Evolutionary conservation across 768 basidiomycete species (phyloP).

Genomic region (Tulasnella sp.): DNA sequence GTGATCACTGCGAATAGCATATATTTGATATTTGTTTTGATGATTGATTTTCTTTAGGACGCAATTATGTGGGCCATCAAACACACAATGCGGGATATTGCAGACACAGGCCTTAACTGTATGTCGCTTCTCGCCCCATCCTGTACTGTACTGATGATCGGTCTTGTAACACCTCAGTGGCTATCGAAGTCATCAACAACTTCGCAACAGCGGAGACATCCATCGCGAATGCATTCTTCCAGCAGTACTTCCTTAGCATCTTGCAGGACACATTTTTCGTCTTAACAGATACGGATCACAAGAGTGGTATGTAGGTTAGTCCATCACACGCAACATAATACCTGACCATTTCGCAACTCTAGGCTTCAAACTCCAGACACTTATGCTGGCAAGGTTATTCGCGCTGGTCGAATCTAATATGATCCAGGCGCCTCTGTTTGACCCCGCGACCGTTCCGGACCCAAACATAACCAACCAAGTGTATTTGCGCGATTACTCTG

Average conservation of each 20-base stretch:
- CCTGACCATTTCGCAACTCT: not conserved
- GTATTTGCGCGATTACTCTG: conserved; percentile 78
- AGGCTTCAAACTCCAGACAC: conserved; percentile 87
- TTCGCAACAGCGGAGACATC: conserved; percentile 69
- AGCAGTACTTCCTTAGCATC: conserved; percentile 87
- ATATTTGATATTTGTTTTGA: not conserved
- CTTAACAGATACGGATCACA: conserved; percentile 95
- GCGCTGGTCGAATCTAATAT: conserved; percentile 75
- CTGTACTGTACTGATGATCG: not conserved
- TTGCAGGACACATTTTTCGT: conserved; percentile 96
- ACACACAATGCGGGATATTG: conserved; percentile 97
- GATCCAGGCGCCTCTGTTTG: conserved; percentile 76
- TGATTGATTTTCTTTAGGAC: conserved; percentile 34
- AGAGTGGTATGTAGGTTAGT: conserved; percentile 52
- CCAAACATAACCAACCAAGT: conserved; percentile 59
- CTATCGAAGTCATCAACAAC: conserved; percentile 90
- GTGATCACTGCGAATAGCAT: conserved; percentile 5
- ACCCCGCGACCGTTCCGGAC: conserved; percentile 57
- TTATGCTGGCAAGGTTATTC: conserved; percentile 89
- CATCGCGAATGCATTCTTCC: conserved; percentile 89
- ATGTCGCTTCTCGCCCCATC: conserved; percentile 6
- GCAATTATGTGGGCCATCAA: conserved; percentile 99
- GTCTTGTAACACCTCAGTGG: conserved; percentile 42
- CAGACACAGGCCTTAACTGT: conserved; percentile 55
- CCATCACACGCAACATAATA: not conserved